Evolutionary conservation across 2,329 filamentous ascomycete genomes (phyloP).

Genomic region (Colletotrichum tropicale): DNA sequence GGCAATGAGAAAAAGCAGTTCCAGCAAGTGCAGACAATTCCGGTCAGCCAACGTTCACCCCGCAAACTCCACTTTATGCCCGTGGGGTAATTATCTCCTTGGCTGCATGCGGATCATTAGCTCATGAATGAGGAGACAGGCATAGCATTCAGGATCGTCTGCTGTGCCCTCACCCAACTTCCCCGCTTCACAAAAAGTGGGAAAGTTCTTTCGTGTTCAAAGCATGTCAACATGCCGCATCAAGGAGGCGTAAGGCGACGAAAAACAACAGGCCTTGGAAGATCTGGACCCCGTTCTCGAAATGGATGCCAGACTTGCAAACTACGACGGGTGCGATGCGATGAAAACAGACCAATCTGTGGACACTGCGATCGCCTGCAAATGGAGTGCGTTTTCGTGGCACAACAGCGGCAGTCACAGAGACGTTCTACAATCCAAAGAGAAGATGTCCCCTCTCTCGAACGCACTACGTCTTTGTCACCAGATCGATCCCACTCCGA

Average conservation of each 20-base stretch:
- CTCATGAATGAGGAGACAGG: neutral
- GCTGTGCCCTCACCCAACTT: neutral
- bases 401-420: neutral
- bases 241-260: neutral
- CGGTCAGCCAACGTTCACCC: neutral
- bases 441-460: neutral
- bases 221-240: neutral
- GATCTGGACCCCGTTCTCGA: neutral
- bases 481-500: neutral
- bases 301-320: neutral
- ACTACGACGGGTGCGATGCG: neutral
- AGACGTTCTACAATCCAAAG: neutral
- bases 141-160: neutral
- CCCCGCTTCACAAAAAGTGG: neutral
- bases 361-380: neutral
- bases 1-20: neutral
- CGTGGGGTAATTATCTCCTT: neutral
- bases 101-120: neutral
- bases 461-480: neutral
- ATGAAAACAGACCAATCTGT: neutral
- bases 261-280: neutral
- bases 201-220: neutral
- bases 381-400: neutral
- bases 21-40: neutral
- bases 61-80: neutral